Conservation (phyloP, 345 rosid species). For the Citropsis articulata region DNA sequence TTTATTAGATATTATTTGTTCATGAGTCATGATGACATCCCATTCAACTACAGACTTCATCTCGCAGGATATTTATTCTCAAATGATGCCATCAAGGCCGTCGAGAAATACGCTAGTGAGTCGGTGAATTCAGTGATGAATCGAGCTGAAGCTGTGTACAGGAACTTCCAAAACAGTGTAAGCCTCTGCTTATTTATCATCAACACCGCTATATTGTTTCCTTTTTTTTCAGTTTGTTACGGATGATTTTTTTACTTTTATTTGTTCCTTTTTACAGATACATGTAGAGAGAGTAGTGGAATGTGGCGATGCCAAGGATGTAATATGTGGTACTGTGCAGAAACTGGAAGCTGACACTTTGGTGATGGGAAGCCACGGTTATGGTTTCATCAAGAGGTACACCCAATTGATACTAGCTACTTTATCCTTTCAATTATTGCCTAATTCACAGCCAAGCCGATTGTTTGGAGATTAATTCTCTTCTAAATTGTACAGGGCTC, state of each 20-base stretch:
- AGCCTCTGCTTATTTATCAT: not conserved
- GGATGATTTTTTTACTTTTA: no score
- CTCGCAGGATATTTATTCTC: constrained; percentile 53
- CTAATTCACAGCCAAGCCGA: not conserved
- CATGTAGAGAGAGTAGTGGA: constrained; percentile 56
- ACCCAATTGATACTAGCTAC: not conserved
- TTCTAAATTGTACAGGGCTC: constrained; percentile 42
- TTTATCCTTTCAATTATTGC: not conserved
- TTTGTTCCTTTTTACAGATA: constrained; percentile 28
- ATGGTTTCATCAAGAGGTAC: constrained; percentile 90
- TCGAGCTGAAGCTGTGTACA: constrained; percentile 63
- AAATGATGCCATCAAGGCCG: constrained; percentile 38
- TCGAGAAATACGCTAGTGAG: constrained; percentile 51
- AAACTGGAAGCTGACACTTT: constrained; percentile 69
- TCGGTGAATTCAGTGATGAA: constrained; percentile 67
- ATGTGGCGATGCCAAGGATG: constrained; percentile 85
- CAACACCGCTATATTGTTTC: not conserved
- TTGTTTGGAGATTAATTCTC: not conserved
- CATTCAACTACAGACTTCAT: not conserved
- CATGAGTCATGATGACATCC: not conserved
- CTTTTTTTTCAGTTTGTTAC: no score
- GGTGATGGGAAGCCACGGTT: constrained; percentile 96
- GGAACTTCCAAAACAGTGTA: constrained; percentile 32
- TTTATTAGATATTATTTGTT: no score
- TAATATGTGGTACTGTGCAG: constrained; percentile 64